These are phyloP conservation scores for Fusarium sp. DNA, from an alignment of 2,329 filamentous ascomycete species.

Conservation along the genomic window DNA sequence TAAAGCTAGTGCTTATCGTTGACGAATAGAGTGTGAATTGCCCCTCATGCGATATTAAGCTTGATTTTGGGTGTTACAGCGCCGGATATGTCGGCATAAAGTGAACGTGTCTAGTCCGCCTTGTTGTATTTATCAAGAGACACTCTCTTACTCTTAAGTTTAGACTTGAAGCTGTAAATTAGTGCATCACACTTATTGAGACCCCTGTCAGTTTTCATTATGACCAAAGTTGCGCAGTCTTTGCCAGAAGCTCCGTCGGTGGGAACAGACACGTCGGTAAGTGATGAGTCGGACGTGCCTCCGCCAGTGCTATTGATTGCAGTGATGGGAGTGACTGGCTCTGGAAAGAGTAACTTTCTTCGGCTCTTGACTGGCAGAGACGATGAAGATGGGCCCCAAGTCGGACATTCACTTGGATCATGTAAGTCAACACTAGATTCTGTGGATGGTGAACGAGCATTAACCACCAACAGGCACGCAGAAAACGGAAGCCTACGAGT, in stretches of 20 bases:
- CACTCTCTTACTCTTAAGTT: neutral
- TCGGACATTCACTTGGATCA: neutral
- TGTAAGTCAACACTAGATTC: neutral
- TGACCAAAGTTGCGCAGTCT: neutral
- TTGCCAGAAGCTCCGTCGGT: neutral
- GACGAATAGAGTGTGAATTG: neutral
- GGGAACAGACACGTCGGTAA: neutral
- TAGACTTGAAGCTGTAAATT: neutral
- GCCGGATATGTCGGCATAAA: neutral
- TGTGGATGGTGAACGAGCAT: rapidly evolving
- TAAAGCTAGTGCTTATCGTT: neutral
- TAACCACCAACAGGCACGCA: neutral
- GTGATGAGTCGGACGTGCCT: neutral
- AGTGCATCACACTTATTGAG: neutral
- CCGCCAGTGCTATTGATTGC: neutral
- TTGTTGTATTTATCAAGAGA: neutral
- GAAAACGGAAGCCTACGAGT: neutral
- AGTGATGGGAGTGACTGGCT: neutral
- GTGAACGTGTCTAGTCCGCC: neutral
- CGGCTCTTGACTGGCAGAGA: neutral
- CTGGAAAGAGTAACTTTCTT: neutral
- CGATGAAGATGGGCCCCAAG: neutral
- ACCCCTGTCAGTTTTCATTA: neutral
- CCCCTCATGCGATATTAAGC: neutral
- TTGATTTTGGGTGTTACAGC: neutral